Percentiles rank a stretch among this genome's conserved stretches.
phyloP scores from a whole-genome alignment of 768 basidiomycete genomes.

The Calocybe indica region DNA sequence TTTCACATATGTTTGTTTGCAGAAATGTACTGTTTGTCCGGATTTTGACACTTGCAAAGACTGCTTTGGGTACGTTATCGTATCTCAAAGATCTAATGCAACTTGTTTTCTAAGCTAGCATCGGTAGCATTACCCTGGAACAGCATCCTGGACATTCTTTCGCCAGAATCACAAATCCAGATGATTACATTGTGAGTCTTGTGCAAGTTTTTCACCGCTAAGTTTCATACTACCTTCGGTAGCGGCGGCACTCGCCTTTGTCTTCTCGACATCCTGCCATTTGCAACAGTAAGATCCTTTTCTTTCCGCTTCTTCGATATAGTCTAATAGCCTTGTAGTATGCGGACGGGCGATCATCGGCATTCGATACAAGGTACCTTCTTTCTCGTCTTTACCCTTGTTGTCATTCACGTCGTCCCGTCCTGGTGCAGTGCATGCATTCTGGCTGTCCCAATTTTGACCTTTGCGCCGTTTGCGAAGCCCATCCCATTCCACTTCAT shows the following conservation, averaged over 20 bases:
- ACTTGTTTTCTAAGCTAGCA: background rate
- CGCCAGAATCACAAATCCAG: slow-evolving; percentile 47
- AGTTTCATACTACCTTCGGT: background rate
- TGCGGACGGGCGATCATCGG: slow-evolving; percentile 55
- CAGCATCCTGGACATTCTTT: slow-evolving; percentile 79
- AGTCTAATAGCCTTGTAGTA: slow-evolving; percentile 12
- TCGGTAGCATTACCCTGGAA: slow-evolving; percentile 50
- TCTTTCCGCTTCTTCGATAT: background rate
- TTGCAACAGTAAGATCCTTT: slow-evolving; percentile 45
- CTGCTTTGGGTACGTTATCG: slow-evolving; percentile 52
- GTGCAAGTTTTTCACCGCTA: background rate
- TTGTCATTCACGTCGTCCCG: background rate
- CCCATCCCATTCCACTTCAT: slow-evolving; percentile 72
- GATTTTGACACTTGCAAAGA: slow-evolving; percentile 73
- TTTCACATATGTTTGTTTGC: background rate
- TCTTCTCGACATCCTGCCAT: slow-evolving; percentile 43
- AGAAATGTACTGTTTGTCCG: slow-evolving; percentile 82
- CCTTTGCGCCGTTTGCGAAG: slow-evolving; percentile 74
- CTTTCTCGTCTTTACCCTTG: background rate
- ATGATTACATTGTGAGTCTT: slow-evolving; percentile 53
- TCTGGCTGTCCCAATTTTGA: slow-evolving; percentile 75
- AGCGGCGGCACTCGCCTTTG: slow-evolving; percentile 17
- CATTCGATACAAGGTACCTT: slow-evolving; percentile 63
- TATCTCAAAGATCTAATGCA: background rate
- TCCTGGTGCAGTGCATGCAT: slow-evolving; percentile 62